A percentile compares a stretch with the other conserved stretches of the same genome.
Conservation (phyloP, 75 land plant genomes). For the Picea glauca region DNA sequence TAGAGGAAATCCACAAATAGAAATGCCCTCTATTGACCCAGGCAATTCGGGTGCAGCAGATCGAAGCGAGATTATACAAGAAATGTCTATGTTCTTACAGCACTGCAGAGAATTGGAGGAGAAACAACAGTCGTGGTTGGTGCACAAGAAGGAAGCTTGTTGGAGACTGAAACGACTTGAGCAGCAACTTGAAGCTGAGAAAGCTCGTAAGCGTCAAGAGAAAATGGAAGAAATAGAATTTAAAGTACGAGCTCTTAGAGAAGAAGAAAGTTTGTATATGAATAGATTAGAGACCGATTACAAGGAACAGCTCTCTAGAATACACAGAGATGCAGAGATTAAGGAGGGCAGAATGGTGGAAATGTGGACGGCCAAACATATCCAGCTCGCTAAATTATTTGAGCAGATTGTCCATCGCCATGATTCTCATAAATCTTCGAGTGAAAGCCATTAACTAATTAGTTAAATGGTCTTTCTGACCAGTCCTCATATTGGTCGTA, state of each 20-base stretch:
- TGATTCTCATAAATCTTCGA: too few relatives aligned
- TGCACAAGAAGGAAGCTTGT: conserved; percentile 67
- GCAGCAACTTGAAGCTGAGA: conserved; percentile 66
- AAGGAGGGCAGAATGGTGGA: conserved; percentile 72
- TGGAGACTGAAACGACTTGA: conserved; percentile 62
- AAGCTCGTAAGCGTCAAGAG: conserved; percentile 41
- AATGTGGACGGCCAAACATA: conserved; percentile 63
- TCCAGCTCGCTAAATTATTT: conserved; percentile 36
- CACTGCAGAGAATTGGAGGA: conserved; percentile 74
- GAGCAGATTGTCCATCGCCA: conserved; percentile 46
- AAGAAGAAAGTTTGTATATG: conserved; percentile 47
- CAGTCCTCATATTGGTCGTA: too few relatives aligned
- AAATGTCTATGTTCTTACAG: conserved; percentile 36
- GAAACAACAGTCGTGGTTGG: conserved; percentile 44
- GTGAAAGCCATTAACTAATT: too few relatives aligned
- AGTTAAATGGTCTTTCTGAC: too few relatives aligned
- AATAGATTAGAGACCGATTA: conserved; percentile 67
- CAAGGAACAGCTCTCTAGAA: conserved; percentile 45
- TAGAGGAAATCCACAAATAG: too few relatives aligned
- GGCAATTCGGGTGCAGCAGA: neutral
- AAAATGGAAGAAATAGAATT: conserved; percentile 70
- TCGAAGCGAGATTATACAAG: neutral
- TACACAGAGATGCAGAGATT: conserved; percentile 71
- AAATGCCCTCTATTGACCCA: too few relatives aligned
- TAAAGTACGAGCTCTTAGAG: conserved; percentile 40